These are phyloP conservation scores for Ephemerocybe angulata DNA, from an alignment of 768 basidiomycete genomes.

Conservation along the genomic window DNA sequence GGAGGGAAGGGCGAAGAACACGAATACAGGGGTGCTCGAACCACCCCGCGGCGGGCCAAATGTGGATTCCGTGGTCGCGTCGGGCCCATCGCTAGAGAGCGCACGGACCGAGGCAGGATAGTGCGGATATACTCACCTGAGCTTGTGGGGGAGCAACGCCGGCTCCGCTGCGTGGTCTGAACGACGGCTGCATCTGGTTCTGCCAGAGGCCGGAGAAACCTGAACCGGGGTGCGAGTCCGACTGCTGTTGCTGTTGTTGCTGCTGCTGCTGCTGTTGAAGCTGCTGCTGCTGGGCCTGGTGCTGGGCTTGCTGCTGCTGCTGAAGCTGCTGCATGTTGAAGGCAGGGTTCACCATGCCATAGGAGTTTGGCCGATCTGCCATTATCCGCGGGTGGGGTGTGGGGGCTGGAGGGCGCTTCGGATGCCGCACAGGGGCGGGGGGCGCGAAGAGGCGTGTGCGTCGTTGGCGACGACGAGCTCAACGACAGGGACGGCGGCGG, in stretches of 20 bases:
- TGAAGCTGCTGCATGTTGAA: constrained; percentile 46
- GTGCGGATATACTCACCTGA: constrained; percentile 43
- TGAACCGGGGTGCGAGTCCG: constrained; percentile 49
- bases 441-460: constrained; percentile 18
- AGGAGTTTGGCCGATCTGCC: constrained; percentile 57
- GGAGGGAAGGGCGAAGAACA: constrained; percentile 17
- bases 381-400: constrained; percentile 37
- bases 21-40: constrained; percentile 4
- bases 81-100: neutral
- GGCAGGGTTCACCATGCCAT: constrained; percentile 53
- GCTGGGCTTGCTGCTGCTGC: constrained; percentile 42
- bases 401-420: constrained; percentile 25
- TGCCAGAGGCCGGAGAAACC: constrained; percentile 48
- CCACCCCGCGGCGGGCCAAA: constrained; percentile 4
- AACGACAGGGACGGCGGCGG: constrained; percentile 22
- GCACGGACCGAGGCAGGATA: constrained; percentile 11
- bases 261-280: constrained; percentile 42
- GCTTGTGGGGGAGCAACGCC: constrained; percentile 39
- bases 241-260: constrained; percentile 40
- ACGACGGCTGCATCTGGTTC: constrained; percentile 47
- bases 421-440: constrained; percentile 20
- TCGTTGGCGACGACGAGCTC: constrained; percentile 18
- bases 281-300: constrained; percentile 35
- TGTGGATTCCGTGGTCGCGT: neutral
- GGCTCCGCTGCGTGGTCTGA: constrained; percentile 38